Evolutionary conservation across 179 eudicot genomes (phyloP).

Genomic region (Silene coronaria): DNA sequence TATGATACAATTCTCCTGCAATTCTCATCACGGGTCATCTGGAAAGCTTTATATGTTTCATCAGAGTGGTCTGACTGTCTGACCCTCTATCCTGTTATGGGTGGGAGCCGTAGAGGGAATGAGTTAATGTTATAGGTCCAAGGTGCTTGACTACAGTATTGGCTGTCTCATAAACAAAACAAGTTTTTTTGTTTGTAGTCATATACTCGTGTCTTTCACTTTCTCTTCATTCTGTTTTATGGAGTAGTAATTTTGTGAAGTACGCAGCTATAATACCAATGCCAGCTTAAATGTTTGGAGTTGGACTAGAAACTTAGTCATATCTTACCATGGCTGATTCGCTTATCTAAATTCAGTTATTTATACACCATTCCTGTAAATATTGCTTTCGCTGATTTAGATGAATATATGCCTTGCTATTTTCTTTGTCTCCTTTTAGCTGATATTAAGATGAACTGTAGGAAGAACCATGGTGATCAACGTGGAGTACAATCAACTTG

Average conservation of each 20-base stretch:
- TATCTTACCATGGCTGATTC: background rate
- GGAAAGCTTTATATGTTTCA: background rate
- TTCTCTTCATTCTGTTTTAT: background rate
- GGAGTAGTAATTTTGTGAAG: background rate
- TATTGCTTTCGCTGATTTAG: background rate
- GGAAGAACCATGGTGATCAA: conserved; percentile 96
- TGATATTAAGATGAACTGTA: conserved; percentile 26
- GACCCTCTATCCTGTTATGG: background rate
- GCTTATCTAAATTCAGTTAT: background rate
- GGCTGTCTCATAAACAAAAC: background rate
- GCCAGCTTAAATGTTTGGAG: background rate
- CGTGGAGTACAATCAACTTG: conserved; percentile 97
- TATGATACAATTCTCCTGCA: background rate
- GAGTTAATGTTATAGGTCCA: background rate
- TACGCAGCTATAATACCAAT: background rate
- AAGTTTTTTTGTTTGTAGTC: background rate
- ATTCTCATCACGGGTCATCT: background rate
- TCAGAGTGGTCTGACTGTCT: background rate
- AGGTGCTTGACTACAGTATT: background rate
- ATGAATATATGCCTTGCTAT: background rate
- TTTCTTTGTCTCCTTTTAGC: background rate
- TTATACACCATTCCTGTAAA: background rate
- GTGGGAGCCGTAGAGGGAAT: background rate
- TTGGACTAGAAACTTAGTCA: background rate
- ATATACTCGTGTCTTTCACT: background rate